These are phyloP conservation scores for Madurella fahalii DNA, from an alignment of 2,329 filamentous ascomycete species.

Conservation along the genomic window DNA sequence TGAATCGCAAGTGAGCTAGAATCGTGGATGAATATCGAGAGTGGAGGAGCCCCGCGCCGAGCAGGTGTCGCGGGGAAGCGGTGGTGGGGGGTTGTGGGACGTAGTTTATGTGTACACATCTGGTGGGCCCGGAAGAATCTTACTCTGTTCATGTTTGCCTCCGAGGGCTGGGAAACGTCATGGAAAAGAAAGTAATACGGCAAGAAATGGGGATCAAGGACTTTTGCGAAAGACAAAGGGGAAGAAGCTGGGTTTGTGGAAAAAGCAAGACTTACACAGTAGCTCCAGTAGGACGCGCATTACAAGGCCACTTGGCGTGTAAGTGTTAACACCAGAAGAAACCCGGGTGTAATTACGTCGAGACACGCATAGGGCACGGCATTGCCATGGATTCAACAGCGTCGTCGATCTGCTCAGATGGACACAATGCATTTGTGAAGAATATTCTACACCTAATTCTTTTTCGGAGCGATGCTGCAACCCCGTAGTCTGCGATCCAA, in stretches of 20 bases:
- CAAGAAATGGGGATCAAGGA: no score
- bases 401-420: background rate
- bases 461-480: background rate
- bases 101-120: no score
- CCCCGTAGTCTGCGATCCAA: background rate
- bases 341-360: constrained; percentile 2
- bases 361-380: background rate
- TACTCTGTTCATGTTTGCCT: no score
- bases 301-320: constrained; percentile 8
- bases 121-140: no score
- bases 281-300: background rate
- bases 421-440: no score
- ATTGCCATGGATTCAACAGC: background rate
- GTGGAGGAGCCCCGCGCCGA: no score
- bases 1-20: background rate
- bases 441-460: background rate
- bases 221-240: no score
- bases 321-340: constrained; percentile 10
- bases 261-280: background rate
- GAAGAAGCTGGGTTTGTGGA: background rate
- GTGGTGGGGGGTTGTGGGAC: no score
- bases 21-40: no score
- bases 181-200: no score
- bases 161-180: no score
- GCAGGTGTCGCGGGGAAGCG: no score